Evolutionary conservation across 169 alveolate genomes (phyloP).

Genomic region (Babesia bigemina): DNA sequence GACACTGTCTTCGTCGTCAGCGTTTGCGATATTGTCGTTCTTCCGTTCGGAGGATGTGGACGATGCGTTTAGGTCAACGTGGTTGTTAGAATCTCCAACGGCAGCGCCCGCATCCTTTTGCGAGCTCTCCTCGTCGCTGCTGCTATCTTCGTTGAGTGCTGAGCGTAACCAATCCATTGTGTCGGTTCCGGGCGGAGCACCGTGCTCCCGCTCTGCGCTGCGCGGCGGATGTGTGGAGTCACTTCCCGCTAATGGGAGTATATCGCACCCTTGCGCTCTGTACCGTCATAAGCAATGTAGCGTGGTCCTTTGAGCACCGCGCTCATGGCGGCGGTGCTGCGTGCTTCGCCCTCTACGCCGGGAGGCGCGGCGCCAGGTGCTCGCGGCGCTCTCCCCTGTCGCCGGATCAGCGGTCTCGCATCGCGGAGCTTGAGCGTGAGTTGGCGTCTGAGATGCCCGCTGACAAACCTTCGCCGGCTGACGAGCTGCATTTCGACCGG

Average conservation of each 20-base stretch:
- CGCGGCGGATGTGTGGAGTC: constrained; percentile 18
- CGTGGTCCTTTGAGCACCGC: neutral
- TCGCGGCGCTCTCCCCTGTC: constrained; percentile 11
- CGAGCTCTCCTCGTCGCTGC: constrained; percentile 1
- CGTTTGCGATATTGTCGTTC: too few species aligned
- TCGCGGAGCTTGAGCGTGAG: constrained; percentile 23
- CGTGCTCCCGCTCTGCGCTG: neutral
- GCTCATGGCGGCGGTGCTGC: neutral
- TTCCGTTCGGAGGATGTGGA: too few species aligned
- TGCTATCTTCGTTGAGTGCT: constrained; percentile 17
- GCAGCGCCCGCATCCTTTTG: too few species aligned
- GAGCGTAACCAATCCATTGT: constrained; percentile 51
- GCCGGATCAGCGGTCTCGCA: constrained; percentile 9
- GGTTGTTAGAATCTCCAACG: too few species aligned
- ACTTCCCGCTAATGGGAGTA: constrained; percentile 43
- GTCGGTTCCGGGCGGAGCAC: neutral
- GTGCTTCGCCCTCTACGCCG: constrained; percentile 31
- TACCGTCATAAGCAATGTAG: constrained; percentile 8
- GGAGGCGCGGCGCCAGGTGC: neutral
- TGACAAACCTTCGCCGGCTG: neutral
- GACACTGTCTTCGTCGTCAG: too few species aligned
- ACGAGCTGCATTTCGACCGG: neutral
- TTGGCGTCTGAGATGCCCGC: neutral
- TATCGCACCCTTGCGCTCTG: neutral
- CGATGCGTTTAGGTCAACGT: too few species aligned